These are phyloP conservation scores for Arthrobotrys pseudoclavata DNA, from an alignment of 2,329 filamentous ascomycete genomes.

Conservation along the genomic window DNA sequence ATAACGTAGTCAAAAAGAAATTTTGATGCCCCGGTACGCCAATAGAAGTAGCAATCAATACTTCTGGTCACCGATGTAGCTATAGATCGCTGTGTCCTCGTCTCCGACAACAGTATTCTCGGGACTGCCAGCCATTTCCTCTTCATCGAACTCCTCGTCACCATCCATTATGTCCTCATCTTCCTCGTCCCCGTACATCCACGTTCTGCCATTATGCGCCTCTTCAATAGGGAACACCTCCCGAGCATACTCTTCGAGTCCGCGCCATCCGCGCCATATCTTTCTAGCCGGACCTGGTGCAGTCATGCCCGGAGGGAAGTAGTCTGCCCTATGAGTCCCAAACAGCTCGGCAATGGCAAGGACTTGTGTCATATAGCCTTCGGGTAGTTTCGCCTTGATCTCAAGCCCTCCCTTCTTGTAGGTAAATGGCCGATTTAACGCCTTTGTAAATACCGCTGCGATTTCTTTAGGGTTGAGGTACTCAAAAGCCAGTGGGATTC, in stretches of 20 bases:
- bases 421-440: conserved; percentile 80
- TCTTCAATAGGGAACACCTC: conserved; percentile 97
- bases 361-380: conserved; percentile 89
- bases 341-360: conserved; percentile 76
- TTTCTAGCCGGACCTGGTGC: conserved; percentile 82
- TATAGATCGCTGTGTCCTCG: conserved; percentile 50
- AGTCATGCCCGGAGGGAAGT: conserved; percentile 68
- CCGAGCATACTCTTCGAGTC: conserved; percentile 91
- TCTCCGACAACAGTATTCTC: conserved; percentile 57
- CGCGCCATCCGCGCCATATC: conserved; percentile 91
- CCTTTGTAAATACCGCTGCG: conserved; percentile 82
- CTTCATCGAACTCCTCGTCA: conserved; percentile 49
- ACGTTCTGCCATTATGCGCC: conserved; percentile 90
- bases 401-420: conserved; percentile 86
- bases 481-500: conserved; percentile 91
- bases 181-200: conserved; percentile 79
- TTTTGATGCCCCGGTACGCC: conserved; percentile 52
- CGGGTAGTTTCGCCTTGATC: conserved; percentile 85
- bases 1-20: conserved; percentile 19
- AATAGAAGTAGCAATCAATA: conserved; percentile 43
- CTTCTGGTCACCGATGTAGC: conserved; percentile 41
- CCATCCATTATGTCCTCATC: conserved; percentile 64
- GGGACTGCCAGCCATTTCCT: conserved; percentile 55
- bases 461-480: conserved; percentile 86
- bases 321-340: conserved; percentile 66